Percentiles rank a stretch among this genome's conserved stretches.
Evolutionary conservation across 1,284 basidiomycete genomes (phyloP).

Genomic region (Apiotrichum gamsii): DNA sequence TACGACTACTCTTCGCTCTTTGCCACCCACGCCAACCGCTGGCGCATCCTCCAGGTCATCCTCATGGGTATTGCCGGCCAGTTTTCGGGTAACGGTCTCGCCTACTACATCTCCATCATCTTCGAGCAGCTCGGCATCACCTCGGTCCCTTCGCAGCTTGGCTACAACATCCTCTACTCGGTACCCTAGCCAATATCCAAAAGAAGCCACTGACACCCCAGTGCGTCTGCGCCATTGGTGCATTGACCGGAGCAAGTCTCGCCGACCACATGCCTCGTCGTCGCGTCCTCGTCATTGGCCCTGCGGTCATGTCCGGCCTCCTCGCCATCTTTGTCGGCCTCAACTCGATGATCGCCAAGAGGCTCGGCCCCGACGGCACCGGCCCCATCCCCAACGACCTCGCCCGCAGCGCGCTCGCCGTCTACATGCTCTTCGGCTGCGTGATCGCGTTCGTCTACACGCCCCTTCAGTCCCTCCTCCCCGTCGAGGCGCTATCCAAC

Average conservation of each 20-base stretch:
- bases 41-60: constrained; percentile 9
- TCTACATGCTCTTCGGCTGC: constrained; percentile 5
- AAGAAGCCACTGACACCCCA: too few species aligned
- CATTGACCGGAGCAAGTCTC: constrained; percentile 30
- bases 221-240: constrained; percentile 52
- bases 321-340: constrained; percentile 3
- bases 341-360: neutral
- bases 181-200: too few species aligned
- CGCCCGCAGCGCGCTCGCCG: neutral
- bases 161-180: constrained; percentile 55
- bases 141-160: constrained; percentile 38
- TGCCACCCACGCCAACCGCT: neutral
- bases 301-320: neutral
- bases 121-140: constrained; percentile 26
- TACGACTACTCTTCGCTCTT: neutral
- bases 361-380: neutral
- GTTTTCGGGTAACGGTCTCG: constrained; percentile 48
- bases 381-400: neutral
- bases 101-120: constrained; percentile 46
- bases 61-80: constrained; percentile 36
- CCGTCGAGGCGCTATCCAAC: constrained; percentile 55
- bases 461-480: constrained; percentile 53
- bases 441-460: constrained; percentile 32
- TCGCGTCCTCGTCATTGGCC: constrained; percentile 5
- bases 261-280: constrained; percentile 14